A percentile compares a stretch with the other conserved stretches of the same genome.
These are phyloP conservation scores for Cercospora canescens DNA, from an alignment of 2,329 filamentous ascomycete species.

Conservation along the genomic window DNA sequence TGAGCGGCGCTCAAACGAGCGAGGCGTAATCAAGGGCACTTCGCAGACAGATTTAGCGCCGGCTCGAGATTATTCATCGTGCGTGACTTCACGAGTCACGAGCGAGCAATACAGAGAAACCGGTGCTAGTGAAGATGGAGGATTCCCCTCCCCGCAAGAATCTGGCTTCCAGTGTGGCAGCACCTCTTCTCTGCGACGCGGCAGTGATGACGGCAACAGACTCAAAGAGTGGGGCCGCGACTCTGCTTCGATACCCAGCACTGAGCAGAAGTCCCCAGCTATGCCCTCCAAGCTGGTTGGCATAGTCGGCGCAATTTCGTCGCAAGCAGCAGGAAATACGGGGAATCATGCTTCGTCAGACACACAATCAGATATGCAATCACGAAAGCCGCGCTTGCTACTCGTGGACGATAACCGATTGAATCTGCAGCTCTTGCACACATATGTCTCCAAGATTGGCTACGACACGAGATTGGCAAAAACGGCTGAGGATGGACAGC, in stretches of 20 bases:
- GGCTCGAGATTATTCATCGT: background rate
- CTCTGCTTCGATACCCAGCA: background rate
- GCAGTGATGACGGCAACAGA: background rate
- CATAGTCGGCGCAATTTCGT: background rate
- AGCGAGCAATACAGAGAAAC: background rate
- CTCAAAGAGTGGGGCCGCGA: background rate
- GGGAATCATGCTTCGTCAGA: background rate
- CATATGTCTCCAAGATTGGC: constrained; percentile 34
- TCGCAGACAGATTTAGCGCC: background rate
- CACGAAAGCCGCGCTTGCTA: constrained; percentile 24
- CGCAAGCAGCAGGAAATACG: background rate
- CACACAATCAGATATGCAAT: constrained; percentile 7
- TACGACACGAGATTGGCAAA: constrained; percentile 32
- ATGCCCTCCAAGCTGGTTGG: background rate
- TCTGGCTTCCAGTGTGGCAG: background rate
- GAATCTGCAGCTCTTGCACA: constrained; percentile 32
- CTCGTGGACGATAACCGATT: constrained; percentile 34
- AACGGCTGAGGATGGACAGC: constrained; percentile 48
- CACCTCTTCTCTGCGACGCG: background rate
- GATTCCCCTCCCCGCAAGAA: constrained; percentile 14
- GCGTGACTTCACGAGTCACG: background rate
- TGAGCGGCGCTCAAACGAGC: background rate
- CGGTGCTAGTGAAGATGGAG: constrained; percentile 11
- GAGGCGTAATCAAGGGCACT: background rate
- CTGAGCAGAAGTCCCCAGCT: background rate